Evolutionary conservation across 352 stramenopile genomes (phyloP), one percentile per base, ranked within the genome.

Genomic region (Globisporangium perplexum): DNA sequence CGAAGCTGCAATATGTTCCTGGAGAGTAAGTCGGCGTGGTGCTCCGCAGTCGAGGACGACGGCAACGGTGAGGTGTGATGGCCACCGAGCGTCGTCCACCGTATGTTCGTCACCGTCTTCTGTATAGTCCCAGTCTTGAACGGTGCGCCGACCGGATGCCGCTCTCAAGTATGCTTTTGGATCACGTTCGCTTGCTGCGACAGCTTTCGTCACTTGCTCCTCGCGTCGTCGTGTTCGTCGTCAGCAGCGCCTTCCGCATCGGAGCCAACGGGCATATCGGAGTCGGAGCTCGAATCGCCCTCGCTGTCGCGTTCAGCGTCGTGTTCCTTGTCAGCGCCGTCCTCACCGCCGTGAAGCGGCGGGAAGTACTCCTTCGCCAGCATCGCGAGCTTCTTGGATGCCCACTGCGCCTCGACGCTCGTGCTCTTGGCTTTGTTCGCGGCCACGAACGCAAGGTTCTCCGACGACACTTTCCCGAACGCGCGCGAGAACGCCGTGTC

Each of bases 1-100:
- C 70, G 83, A 42, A 88, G 76, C 64, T 88, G 77, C 64, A 93
- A 93, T 66, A 90, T 93, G 80, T 93, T 82, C 52, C 57, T 93
- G 7, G 83, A 93, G 55, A 73, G 89, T 47, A 88, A 89, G 53
- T 44, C 65, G 5, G 55, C 46, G 39, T 93, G 82, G 80, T 63
- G 47, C 31, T 22, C 30, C 3, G 24, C 58, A 5, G 45, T 50
- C 14, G 59, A 65, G 3, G 64, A 68, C 12, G 51, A 53, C 36
- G 45, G 36, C 31, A 44, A 42, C 22, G 38, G 62, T 26, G 66
- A 60, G 15, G 60, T 82, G 11, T 82, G 57, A 73, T 20, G 20
- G n/a, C 41, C 41, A 3, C 15, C 14, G 26, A 39, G 33, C 33
- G 33, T 18, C 12, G 12, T 18, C 33, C 23, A 28, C 10, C 20